Evolutionary conservation across 345 rosid genomes (phyloP), one percentile per base, ranked within the genome.

Genomic region (Dovyalis caffra): DNA sequence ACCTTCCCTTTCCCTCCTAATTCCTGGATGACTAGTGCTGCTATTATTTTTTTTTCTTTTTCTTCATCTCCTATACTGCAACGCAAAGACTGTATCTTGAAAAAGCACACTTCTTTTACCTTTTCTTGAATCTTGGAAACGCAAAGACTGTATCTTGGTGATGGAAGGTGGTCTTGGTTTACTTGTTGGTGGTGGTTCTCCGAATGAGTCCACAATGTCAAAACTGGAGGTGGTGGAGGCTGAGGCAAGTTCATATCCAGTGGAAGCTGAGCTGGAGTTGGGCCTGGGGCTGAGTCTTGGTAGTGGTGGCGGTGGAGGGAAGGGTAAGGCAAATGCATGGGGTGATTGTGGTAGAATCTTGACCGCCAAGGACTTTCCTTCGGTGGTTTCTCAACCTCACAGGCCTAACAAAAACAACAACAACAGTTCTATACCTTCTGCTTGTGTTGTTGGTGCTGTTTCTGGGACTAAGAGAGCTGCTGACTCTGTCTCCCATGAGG

Each of bases 311-410:
- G 70, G 83, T 16, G 70, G 76, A 33, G 71, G 82, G n/a, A 90
- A 87, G 77, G 56, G 51, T 21, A 86, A 81, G 72, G 73, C 81
- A 49, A 78, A 74, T 67, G 83, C 85, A 73, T 83, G 94, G 94
- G 90, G 92, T 49, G 93, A 89, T 83, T 85, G 87, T 80, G 92
- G 93, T 2, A 89, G 95, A 77, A 90, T 92, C 80, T 76, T 92
- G 76, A 92, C 90, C 3, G 93, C 97, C 25, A 86, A 87, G 57
- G 92, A 90, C 74, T 91, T 91, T 68, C 94, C 92, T 82, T 88
- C 87, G 14, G 75, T 75, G n/a, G 77, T 56, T 25, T 16, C 83
- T 71, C 83, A 79, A 40, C 18, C 68, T 5, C 76, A 74, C 10
- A 79, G 80, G 67, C 51, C 64, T 45, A 80, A 66, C 34, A 71